Conservation (phyloP, 2,329 filamentous ascomycete genomes). For the Diaporthe capsici region DNA sequence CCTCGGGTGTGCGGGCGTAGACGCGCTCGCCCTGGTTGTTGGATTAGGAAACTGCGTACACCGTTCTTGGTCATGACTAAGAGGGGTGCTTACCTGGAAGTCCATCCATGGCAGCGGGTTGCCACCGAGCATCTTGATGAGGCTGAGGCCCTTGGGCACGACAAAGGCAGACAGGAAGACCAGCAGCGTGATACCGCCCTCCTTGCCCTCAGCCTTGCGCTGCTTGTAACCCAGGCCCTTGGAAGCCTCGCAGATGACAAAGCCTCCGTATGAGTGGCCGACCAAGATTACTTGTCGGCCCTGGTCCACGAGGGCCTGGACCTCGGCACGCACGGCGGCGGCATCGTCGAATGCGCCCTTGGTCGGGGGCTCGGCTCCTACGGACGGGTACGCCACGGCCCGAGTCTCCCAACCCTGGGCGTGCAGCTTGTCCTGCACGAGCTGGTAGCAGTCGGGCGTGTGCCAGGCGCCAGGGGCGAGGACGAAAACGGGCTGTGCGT, state of each 20-base stretch:
- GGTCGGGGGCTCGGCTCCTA: constrained; percentile 49
- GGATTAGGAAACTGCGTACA: no score
- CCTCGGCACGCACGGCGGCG: constrained; percentile 45
- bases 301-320: constrained; percentile 45
- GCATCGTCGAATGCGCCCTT: constrained; percentile 48
- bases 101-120: constrained; percentile 47
- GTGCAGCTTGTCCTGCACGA: constrained; percentile 47
- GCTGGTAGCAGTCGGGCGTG: constrained; percentile 47
- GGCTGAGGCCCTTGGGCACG: constrained; percentile 43
- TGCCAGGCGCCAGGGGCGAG: constrained; percentile 56
- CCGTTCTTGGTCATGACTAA: no score
- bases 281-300: constrained; percentile 52
- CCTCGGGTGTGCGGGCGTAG: constrained; percentile 37
- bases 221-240: constrained; percentile 49
- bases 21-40: constrained; percentile 40
- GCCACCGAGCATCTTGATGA: constrained; percentile 45
- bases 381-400: constrained; percentile 49
- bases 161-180: constrained; percentile 50
- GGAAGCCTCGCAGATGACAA: constrained; percentile 49
- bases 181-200: constrained; percentile 51
- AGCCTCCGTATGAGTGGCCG: constrained; percentile 52
- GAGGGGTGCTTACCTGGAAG: constrained; percentile 32
- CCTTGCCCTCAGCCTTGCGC: constrained; percentile 49
- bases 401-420: constrained; percentile 48
- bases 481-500: constrained; percentile 47